Evolutionary conservation across 805 yeast species (phyloP).

Genomic region (Metschnikowia matae): DNA sequence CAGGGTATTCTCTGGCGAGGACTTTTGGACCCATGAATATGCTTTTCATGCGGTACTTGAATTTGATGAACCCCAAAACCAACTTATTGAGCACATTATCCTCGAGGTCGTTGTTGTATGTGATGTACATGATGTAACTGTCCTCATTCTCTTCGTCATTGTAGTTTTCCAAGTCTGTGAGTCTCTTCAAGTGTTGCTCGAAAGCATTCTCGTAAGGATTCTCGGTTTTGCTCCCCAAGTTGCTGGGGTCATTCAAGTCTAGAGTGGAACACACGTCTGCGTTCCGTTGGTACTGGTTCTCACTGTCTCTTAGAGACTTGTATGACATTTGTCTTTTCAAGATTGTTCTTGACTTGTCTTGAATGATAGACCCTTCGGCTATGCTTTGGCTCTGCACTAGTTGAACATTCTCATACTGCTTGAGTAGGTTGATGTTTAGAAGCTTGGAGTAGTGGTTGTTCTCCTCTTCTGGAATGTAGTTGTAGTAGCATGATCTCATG

Average conservation of each 20-base stretch:
- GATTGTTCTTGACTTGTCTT: slow-evolving; percentile 14
- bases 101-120: slow-evolving; percentile 18
- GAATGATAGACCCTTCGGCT: slow-evolving; percentile 22
- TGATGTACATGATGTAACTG: slow-evolving; percentile 22
- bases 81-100: slow-evolving; percentile 19
- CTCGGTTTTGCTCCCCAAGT: neutral
- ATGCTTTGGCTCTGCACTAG: slow-evolving; percentile 26
- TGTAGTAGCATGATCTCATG: slow-evolving; percentile 38
- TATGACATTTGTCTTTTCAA: slow-evolving; percentile 18
- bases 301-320: slow-evolving; percentile 10
- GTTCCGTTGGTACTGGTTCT: neutral
- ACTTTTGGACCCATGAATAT: slow-evolving; percentile 7
- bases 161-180: slow-evolving; percentile 13
- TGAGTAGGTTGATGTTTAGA: slow-evolving; percentile 34
- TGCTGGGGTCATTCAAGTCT: neutral
- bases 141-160: slow-evolving; percentile 20
- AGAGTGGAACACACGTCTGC: neutral
- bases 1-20: neutral
- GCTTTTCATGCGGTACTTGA: slow-evolving; percentile 19
- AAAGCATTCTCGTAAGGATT: slow-evolving; percentile 5
- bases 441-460: slow-evolving; percentile 37
- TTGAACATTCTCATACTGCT: slow-evolving; percentile 34
- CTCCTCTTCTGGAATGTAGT: slow-evolving; percentile 27
- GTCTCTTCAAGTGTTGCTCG: slow-evolving; percentile 5
- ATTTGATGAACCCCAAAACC: slow-evolving; percentile 20